These are phyloP conservation scores for Articulospora tetracladia DNA, from an alignment of 495 filamentous ascomycete species.

Conservation along the genomic window DNA sequence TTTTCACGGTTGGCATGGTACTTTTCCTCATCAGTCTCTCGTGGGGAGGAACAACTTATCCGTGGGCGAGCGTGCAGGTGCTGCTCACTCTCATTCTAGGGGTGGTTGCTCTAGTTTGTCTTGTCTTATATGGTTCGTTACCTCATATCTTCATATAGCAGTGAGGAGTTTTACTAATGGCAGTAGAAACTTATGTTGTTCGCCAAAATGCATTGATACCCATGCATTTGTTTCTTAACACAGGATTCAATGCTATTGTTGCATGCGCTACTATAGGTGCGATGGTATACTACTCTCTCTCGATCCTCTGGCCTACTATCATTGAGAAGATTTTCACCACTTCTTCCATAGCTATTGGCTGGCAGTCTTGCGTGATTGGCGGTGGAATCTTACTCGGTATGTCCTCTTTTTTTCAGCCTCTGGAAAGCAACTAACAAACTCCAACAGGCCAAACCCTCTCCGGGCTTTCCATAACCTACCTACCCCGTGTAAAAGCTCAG, in stretches of 20 bases:
- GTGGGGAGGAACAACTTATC: constrained; percentile 26
- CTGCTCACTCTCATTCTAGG: constrained; percentile 25
- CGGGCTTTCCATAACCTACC: constrained; percentile 27
- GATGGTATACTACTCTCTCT: constrained; percentile 27
- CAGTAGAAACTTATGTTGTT: constrained; percentile 34
- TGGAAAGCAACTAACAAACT: neutral
- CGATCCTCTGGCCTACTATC: constrained; percentile 22
- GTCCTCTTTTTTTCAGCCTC: too few relatives aligned
- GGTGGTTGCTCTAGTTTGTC: constrained; percentile 33
- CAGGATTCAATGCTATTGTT: constrained; percentile 38
- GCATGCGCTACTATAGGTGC: constrained; percentile 29
- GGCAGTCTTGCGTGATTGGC: constrained; percentile 20
- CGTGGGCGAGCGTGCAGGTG: constrained; percentile 26
- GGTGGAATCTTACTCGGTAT: constrained; percentile 24
- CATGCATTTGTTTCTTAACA: constrained; percentile 40
- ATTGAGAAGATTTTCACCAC: constrained; percentile 23
- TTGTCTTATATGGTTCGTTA: constrained; percentile 31
- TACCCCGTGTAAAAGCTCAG: constrained; percentile 29
- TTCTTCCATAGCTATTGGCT: constrained; percentile 22
- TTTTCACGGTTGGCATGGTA: constrained; percentile 26
- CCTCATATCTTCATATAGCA: neutral
- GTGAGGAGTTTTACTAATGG: neutral
- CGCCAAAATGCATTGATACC: constrained; percentile 34
- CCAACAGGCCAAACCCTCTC: constrained; percentile 24
- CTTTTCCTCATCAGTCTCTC: constrained; percentile 27